Percentiles rank a stretch among this genome's conserved stretches.
Conservation (phyloP, 305 asterid species). For the Solanum hybrid region DNA sequence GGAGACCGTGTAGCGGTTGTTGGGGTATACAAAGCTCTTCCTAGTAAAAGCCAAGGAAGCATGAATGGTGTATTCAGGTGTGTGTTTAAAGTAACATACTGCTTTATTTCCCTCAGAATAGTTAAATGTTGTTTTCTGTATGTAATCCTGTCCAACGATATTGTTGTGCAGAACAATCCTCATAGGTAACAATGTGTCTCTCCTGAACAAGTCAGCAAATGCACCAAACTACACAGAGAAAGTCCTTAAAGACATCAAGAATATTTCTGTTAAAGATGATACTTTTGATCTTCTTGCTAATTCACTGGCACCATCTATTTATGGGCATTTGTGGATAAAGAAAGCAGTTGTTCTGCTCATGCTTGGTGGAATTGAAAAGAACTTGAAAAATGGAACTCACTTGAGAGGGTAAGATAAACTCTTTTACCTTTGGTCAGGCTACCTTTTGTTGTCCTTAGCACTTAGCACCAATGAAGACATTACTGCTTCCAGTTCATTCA, state of each 20-base stretch:
- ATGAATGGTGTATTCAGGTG: constrained; percentile 98
- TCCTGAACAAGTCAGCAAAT: constrained; percentile 80
- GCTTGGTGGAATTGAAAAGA: constrained; percentile 97
- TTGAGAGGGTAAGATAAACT: constrained; percentile 68
- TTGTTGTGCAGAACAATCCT: constrained; percentile 73
- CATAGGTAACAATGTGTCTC: constrained; percentile 81
- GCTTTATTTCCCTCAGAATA: not conserved
- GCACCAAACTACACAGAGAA: constrained; percentile 62
- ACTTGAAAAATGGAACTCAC: constrained; percentile 94
- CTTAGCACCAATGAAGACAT: not conserved
- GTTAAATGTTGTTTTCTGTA: not conserved
- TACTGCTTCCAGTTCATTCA: constrained; percentile 1
- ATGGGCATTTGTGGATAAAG: constrained; percentile 93
- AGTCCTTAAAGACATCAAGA: constrained; percentile 67
- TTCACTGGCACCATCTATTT: constrained; percentile 94
- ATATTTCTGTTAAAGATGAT: constrained; percentile 67
- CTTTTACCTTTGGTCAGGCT: not conserved
- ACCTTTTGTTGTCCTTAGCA: not conserved
- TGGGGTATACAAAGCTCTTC: constrained; percentile 92
- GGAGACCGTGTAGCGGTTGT: constrained; percentile 95
- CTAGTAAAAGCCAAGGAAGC: constrained; percentile 84
- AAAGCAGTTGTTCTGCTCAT: constrained; percentile 82
- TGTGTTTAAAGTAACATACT: not conserved
- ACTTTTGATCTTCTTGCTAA: constrained; percentile 73
- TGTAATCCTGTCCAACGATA: not conserved